phyloP scores from a whole-genome alignment of 2,329 filamentous ascomycete genomes.

The Helotiales sp. region DNA sequence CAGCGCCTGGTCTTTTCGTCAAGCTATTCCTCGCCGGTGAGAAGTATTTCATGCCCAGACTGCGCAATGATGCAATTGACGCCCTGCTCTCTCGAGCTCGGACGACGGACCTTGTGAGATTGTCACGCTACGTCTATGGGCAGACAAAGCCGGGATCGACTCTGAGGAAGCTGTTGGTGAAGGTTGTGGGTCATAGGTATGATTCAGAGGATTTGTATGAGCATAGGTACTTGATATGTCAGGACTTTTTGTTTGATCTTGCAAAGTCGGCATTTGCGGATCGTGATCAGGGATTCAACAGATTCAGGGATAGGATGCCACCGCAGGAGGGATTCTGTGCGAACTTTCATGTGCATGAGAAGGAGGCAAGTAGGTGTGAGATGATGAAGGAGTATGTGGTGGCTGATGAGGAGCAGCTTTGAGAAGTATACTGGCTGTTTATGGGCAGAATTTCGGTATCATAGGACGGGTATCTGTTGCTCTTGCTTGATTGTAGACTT shows the following conservation, averaged over 20 bases:
- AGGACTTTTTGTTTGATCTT: slow-evolving; percentile 10
- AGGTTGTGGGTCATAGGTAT: not conserved
- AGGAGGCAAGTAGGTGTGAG: not conserved
- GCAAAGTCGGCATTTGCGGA: not conserved
- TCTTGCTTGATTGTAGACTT: not conserved
- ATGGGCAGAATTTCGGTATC: not conserved
- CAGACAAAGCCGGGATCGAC: not conserved
- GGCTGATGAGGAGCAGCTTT: not conserved
- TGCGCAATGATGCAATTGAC: slow-evolving; percentile 24
- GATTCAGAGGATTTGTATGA: not conserved
- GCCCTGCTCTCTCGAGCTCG: not conserved
- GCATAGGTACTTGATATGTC: not conserved
- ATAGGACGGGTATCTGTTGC: not conserved
- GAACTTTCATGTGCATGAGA: slow-evolving; percentile 11
- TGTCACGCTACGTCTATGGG: slow-evolving; percentile 2
- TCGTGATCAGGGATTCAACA: slow-evolving; percentile 6
- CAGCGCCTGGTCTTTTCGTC: slow-evolving; percentile 9
- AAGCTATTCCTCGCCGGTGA: slow-evolving; percentile 20
- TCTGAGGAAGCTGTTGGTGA: slow-evolving; percentile 1
- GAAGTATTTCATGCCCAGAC: slow-evolving; percentile 17
- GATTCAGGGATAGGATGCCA: not conserved
- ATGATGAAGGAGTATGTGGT: slow-evolving; percentile 3
- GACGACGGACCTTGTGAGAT: not conserved
- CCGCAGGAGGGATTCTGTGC: slow-evolving; percentile 1
- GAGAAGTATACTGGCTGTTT: no score